phyloP scores from a whole-genome alignment of 2,329 filamentous ascomycete species.

The Arthrobotrys conoides region DNA sequence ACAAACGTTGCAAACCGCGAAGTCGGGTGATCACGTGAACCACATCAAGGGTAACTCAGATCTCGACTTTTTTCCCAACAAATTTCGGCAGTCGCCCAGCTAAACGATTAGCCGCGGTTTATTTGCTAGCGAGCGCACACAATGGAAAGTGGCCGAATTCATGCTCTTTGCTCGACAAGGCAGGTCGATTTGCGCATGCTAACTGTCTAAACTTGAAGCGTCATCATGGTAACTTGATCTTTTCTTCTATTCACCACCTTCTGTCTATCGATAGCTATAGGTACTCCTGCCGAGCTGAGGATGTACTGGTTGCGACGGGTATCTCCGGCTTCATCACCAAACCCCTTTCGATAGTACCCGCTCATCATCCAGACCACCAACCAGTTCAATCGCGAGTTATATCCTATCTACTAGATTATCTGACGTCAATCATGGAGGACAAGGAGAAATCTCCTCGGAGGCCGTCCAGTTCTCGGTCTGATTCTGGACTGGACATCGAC shows the following conservation, averaged over 20 bases:
- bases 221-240: constrained; percentile 34
- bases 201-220: background rate
- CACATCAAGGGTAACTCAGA: too few species aligned
- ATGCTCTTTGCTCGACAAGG: constrained; percentile 26
- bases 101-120: constrained; percentile 41
- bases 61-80: constrained; percentile 32
- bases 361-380: too few species aligned
- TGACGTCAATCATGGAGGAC: constrained; percentile 24
- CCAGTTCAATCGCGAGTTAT: background rate
- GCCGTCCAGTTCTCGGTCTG: constrained; percentile 66
- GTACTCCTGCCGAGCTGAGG: constrained; percentile 22
- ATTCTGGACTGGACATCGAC: constrained; percentile 80
- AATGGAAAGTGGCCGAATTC: constrained; percentile 47
- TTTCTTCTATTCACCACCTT: background rate
- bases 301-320: constrained; percentile 40
- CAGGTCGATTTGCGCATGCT: constrained; percentile 26
- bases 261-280: constrained; percentile 24
- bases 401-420: background rate
- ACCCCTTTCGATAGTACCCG: constrained; percentile 36
- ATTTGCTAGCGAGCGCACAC: constrained; percentile 45
- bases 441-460: constrained; percentile 31
- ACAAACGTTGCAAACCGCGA: too few species aligned
- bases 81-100: constrained; percentile 7
- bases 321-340: constrained; percentile 36
- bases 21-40: too few species aligned